These are phyloP conservation scores for Epichloe hybrida DNA, from an alignment of 2,329 filamentous ascomycete genomes.

Conservation along the genomic window DNA sequence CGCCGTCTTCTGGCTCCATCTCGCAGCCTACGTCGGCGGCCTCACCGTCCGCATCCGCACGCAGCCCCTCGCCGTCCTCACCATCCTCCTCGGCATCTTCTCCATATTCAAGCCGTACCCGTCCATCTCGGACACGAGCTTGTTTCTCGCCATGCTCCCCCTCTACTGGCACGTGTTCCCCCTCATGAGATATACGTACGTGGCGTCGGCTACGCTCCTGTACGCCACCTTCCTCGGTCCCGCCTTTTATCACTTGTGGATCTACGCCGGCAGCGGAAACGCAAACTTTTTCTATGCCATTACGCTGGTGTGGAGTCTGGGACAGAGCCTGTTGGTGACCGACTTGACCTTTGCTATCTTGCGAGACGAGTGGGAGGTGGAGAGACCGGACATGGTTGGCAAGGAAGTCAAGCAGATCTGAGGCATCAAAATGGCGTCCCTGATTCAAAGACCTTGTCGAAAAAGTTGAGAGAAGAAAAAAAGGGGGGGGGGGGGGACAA, in stretches of 20 bases:
- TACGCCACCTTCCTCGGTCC: constrained; percentile 85
- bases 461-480: background rate
- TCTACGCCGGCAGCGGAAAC: constrained; percentile 94
- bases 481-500: too few relatives aligned
- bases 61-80: constrained; percentile 77
- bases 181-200: constrained; percentile 85
- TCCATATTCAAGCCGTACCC: constrained; percentile 96
- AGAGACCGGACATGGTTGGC: constrained; percentile 78
- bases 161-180: constrained; percentile 88
- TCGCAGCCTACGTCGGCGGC: constrained; percentile 78
- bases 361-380: constrained; percentile 85
- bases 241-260: constrained; percentile 94
- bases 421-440: background rate
- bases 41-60: constrained; percentile 68
- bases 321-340: constrained; percentile 71
- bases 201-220: constrained; percentile 67
- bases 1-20: constrained; percentile 93
- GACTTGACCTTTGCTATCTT: constrained; percentile 81
- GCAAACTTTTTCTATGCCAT: constrained; percentile 99
- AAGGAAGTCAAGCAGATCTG: constrained; percentile 80
- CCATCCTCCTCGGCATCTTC: constrained; percentile 77
- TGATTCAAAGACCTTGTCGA: too few relatives aligned
- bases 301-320: constrained; percentile 94
- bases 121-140: constrained; percentile 74
- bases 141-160: constrained; percentile 73